Evolutionary conservation across 129 eudicot species (phyloP).

Genomic region (Heracleum sosnowskyi): DNA sequence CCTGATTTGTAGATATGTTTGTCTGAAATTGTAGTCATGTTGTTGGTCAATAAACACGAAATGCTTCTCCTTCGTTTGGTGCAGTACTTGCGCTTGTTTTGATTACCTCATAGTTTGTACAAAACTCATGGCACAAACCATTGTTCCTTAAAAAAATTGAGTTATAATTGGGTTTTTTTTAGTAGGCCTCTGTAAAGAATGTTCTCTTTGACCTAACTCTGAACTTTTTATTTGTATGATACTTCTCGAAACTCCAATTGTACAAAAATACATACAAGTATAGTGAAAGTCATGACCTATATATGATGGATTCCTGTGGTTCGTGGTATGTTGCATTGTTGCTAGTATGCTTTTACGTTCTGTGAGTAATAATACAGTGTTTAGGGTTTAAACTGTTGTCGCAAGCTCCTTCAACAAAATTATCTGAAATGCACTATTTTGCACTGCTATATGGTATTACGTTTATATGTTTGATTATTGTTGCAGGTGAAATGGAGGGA

Average conservation of each 20-base stretch:
- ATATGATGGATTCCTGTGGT: not conserved
- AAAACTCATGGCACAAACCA: not conserved
- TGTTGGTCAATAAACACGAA: not conserved
- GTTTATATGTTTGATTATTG: slow-evolving; percentile 13
- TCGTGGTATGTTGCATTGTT: not conserved
- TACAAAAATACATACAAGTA: not conserved
- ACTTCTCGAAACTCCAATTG: not conserved
- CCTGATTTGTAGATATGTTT: not conserved
- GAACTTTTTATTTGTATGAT: not conserved
- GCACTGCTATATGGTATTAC: slow-evolving; percentile 5
- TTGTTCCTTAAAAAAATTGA: not conserved
- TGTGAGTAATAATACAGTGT: not conserved
- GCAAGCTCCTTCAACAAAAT: not conserved
- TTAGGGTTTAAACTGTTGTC: not conserved
- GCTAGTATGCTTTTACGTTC: not conserved
- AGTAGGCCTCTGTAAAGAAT: not conserved
- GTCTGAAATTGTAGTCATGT: not conserved
- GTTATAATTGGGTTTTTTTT: not conserved
- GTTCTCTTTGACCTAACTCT: not conserved
- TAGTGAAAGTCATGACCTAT: not conserved
- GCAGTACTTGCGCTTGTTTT: not conserved
- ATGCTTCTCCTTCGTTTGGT: not conserved
- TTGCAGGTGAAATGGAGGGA: slow-evolving; percentile 23
- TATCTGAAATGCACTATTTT: not conserved
- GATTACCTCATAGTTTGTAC: not conserved